Percentiles rank a stretch among this genome's conserved stretches.
Evolutionary conservation across 768 basidiomycete genomes (phyloP).

Genomic region (Psilocybe cyanescens): DNA sequence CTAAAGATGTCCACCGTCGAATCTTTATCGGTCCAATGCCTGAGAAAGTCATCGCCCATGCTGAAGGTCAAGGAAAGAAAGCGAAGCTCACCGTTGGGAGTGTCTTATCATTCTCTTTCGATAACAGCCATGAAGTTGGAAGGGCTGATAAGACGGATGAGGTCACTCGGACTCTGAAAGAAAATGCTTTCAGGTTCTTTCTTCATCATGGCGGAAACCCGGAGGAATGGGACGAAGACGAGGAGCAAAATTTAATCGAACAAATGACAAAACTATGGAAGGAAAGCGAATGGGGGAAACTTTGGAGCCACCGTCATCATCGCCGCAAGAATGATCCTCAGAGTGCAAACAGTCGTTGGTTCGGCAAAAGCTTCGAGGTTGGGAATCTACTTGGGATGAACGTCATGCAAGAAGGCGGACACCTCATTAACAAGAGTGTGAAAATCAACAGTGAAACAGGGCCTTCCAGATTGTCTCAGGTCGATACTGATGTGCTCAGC

Average conservation of each 20-base stretch:
- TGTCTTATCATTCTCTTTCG: constrained; percentile 24
- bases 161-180: constrained; percentile 53
- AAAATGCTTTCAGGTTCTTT: constrained; percentile 68
- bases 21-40: constrained; percentile 82
- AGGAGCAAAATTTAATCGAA: constrained; percentile 52
- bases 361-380: constrained; percentile 78
- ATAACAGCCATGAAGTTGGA: constrained; percentile 25
- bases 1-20: constrained; percentile 39
- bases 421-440: constrained; percentile 12
- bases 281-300: constrained; percentile 66
- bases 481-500: not conserved
- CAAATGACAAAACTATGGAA: constrained; percentile 67
- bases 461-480: not conserved
- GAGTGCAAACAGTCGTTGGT: constrained; percentile 48
- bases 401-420: constrained; percentile 45
- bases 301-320: constrained; percentile 40
- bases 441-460: not conserved
- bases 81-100: constrained; percentile 26
- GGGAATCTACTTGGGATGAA: constrained; percentile 77
- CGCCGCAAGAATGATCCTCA: constrained; percentile 30
- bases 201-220: constrained; percentile 62
- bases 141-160: constrained; percentile 36
- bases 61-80: constrained; percentile 39
- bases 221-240: constrained; percentile 68
- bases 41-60: constrained; percentile 51